Percentiles rank a stretch among this genome's conserved stretches.
Evolutionary conservation across 139 green algal genomes (phyloP).

Genomic region (Eudorina sp.): DNA sequence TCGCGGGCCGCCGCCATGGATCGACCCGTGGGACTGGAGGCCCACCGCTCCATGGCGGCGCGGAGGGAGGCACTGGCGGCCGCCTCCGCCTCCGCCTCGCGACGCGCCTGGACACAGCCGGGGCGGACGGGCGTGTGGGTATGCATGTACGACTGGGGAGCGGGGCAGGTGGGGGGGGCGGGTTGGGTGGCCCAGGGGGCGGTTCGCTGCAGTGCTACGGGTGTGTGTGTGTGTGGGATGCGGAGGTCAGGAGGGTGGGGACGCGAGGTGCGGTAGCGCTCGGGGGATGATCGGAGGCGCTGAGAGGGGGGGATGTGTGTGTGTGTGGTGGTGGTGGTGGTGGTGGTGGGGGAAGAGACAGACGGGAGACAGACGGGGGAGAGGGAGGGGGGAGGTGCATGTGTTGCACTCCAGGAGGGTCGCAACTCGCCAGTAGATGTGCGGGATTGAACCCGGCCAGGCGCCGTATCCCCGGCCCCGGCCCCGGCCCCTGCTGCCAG

Average conservation of each 20-base stretch:
- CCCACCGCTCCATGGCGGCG: slow-evolving; percentile 41
- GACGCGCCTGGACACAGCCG: background rate
- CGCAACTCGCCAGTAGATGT: background rate
- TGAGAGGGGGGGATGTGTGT: no score
- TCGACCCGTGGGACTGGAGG: slow-evolving; percentile 45
- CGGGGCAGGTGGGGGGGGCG: background rate
- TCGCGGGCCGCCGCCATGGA: slow-evolving; percentile 57
- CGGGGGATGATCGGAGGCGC: no score
- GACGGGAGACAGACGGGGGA: background rate
- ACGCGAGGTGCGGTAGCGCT: no score
- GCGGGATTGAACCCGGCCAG: background rate
- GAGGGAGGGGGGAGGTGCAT: background rate
- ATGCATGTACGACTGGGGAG: no score
- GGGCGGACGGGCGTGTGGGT: background rate
- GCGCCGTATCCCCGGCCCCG: background rate
- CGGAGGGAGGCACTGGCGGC: slow-evolving; percentile 24
- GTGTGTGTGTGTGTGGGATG: no score
- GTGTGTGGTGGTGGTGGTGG: no score
- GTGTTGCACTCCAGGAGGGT: no score
- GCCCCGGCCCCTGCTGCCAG: background rate
- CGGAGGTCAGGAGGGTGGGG: no score
- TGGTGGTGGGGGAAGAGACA: background rate
- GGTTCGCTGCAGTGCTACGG: no score
- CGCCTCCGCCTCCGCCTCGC: background rate
- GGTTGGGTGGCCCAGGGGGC: no score